Conservation (phyloP, 306 rosid genomes). For the Casuarina equisetifolia region DNA sequence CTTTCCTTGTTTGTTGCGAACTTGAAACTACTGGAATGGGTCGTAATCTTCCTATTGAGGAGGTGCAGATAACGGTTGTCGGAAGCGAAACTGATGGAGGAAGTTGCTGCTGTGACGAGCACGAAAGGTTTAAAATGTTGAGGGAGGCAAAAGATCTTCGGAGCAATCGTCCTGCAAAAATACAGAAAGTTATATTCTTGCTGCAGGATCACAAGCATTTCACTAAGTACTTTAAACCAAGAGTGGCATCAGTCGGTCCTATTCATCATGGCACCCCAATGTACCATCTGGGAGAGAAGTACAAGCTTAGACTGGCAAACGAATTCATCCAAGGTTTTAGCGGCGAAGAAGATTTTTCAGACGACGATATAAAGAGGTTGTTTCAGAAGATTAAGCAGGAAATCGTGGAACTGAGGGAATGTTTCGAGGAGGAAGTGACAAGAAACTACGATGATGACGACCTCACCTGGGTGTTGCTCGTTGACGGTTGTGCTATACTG, state of each 20-base stretch:
- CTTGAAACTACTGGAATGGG: not conserved
- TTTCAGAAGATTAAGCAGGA: not conserved
- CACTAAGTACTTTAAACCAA: conserved; percentile 12
- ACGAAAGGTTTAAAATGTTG: not conserved
- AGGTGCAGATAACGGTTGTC: not conserved
- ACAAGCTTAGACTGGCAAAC: not conserved
- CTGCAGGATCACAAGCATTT: not conserved
- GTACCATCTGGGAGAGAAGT: not conserved
- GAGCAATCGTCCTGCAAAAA: not conserved
- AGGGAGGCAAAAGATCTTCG: not conserved
- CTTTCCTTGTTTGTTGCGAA: not conserved
- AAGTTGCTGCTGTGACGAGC: not conserved
- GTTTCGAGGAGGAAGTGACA: conserved; percentile 12
- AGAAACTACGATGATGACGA: not conserved
- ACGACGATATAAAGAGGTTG: not conserved
- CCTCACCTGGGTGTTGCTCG: conserved; percentile 21
- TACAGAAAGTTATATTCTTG: conserved; percentile 19
- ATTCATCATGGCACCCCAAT: conserved; percentile 8
- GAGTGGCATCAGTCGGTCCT: conserved; percentile 22
- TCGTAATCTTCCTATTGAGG: not conserved
- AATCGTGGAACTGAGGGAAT: not conserved
- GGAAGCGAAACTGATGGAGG: not conserved
- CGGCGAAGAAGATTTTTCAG: not conserved
- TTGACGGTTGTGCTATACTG: conserved; percentile 25
- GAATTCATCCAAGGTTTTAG: not conserved